Base-by-base conservation (phyloP, 2,329 filamentous ascomycete species). In the Ceratocystis albifundus region DNA sequence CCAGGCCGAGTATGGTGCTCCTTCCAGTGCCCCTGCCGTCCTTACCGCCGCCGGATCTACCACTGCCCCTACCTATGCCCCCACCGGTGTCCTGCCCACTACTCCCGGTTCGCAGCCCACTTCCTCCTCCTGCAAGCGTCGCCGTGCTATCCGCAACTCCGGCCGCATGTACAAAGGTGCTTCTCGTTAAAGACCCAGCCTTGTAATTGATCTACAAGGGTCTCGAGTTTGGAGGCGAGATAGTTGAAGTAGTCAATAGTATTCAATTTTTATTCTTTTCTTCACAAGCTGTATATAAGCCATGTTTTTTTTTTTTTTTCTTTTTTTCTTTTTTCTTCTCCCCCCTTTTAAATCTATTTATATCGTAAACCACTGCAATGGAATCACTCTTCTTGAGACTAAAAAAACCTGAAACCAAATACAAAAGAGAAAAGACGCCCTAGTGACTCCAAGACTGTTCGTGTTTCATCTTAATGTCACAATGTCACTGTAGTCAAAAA, bases 81-180 rank as follows among this genome's bases (percentile, higher is more conserved):
- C 32, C 32, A 25, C 36, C 36, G 10, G 36, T 41, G 36, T 4
- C 36, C 36, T 4, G 36, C 36, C 36, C 36, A 30, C 59, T n/a
- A 44, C 65, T 45, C 25, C 65, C 25, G 20, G 59, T 20, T 46
- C 55, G 3, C 20, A 25, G 50, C 28, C 46, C 7, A 63, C 61
- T 28, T 57, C 61, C 17, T 57, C 61, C 17, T 61, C 65, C 15
- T 66, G 65, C 65, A 64, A 36, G 25, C 61, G 65, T n/a, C 65
- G 65, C 53, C 65, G 65, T 64, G 61, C 53, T 36, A 53, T 63
- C 61, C 65, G 65, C 25, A 67, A 64, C 65, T 44, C 61, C 7
- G 61, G 46, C 15, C 62, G 46, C 46, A 62, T 50, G 45, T 65
- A 64, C 53, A 61, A 69, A 64, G 25, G 59, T 67, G 46, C 28